Percentiles rank a stretch among this genome's conserved stretches.
Evolutionary conservation across 1,139 yeast genomes (phyloP).

Genomic region (Saccharomyces hybrid): DNA sequence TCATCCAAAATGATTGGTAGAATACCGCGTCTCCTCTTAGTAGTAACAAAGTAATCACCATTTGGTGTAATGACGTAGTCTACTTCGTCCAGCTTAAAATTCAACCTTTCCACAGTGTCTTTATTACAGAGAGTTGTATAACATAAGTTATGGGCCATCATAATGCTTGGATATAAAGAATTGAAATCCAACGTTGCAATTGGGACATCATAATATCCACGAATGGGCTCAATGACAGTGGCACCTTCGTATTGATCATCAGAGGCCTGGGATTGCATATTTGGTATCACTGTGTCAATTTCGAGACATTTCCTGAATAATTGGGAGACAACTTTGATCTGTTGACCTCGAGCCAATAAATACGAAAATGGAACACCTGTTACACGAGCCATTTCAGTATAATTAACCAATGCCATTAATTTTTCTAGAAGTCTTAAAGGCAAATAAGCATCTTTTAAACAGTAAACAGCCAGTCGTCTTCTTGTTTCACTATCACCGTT

Average conservation of each 20-base stretch:
- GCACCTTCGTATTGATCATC: slow-evolving; percentile 98
- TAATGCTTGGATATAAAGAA: slow-evolving; percentile 92
- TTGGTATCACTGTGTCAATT: slow-evolving; percentile 82
- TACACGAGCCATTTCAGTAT: slow-evolving; percentile 98
- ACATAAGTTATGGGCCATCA: slow-evolving; percentile 99
- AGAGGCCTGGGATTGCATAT: slow-evolving; percentile 71
- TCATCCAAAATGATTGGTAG: slow-evolving; percentile 88
- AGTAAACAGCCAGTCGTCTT: slow-evolving; percentile 90
- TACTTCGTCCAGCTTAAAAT: slow-evolving; percentile 54
- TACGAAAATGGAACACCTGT: slow-evolving; percentile 97
- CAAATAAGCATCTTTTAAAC: slow-evolving; percentile 90
- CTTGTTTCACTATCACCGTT: slow-evolving; percentile 90
- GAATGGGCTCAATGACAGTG: slow-evolving; percentile 90
- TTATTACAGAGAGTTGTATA: slow-evolving; percentile 79
- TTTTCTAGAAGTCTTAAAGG: slow-evolving; percentile 85
- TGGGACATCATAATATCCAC: slow-evolving; percentile 95
- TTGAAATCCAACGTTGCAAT: slow-evolving; percentile 97
- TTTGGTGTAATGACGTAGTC: slow-evolving; percentile 88
- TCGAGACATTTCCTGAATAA: slow-evolving; percentile 84
- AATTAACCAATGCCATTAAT: slow-evolving; percentile 91
- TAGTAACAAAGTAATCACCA: slow-evolving; percentile 85
- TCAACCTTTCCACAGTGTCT: slow-evolving; percentile 58
- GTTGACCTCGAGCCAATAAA: slow-evolving; percentile 87
- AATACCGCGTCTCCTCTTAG: slow-evolving; percentile 66
- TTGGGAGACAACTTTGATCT: slow-evolving; percentile 93